Evolutionary conservation across 352 stramenopile genomes (phyloP).

Genomic region (Globisporangium emineosum): DNA sequence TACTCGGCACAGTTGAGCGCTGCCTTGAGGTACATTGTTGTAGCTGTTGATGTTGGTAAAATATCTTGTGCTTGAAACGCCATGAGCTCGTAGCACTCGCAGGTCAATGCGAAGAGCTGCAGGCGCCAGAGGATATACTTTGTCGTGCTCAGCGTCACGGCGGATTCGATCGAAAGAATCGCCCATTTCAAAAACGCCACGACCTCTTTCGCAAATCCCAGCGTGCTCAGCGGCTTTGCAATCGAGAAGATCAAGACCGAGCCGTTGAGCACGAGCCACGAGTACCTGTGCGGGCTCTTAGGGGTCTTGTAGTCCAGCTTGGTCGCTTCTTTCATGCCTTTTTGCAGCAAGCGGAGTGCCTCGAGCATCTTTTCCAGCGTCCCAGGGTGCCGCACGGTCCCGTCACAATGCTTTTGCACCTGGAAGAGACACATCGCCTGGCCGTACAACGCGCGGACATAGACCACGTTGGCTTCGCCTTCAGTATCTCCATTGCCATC

Average conservation of each 20-base stretch:
- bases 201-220: slow-evolving; percentile 54
- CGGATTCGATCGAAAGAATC: slow-evolving; percentile 50
- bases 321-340: slow-evolving; percentile 41
- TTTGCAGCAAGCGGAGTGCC: slow-evolving; percentile 31
- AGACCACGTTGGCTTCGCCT: slow-evolving; percentile 4
- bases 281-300: slow-evolving; percentile 21
- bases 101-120: slow-evolving; percentile 50
- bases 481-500: neutral
- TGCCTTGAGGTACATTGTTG: slow-evolving; percentile 29
- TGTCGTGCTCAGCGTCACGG: slow-evolving; percentile 51
- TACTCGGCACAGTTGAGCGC: slow-evolving; percentile 43
- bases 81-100: slow-evolving; percentile 56
- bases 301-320: slow-evolving; percentile 28
- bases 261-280: slow-evolving; percentile 70
- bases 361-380: slow-evolving; percentile 48
- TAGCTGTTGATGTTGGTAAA: slow-evolving; percentile 7
- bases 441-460: slow-evolving; percentile 43
- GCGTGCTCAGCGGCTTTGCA: slow-evolving; percentile 32
- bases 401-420: slow-evolving; percentile 30
- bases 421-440: slow-evolving; percentile 43
- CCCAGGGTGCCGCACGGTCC: slow-evolving; percentile 37
- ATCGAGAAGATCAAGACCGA: slow-evolving; percentile 57
- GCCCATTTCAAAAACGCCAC: slow-evolving; percentile 64
- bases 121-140: slow-evolving; percentile 68
- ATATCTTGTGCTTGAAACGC: slow-evolving; percentile 25